Evolutionary conservation across 805 yeast species (phyloP).

Genomic region (Candida arabinofermentans): DNA sequence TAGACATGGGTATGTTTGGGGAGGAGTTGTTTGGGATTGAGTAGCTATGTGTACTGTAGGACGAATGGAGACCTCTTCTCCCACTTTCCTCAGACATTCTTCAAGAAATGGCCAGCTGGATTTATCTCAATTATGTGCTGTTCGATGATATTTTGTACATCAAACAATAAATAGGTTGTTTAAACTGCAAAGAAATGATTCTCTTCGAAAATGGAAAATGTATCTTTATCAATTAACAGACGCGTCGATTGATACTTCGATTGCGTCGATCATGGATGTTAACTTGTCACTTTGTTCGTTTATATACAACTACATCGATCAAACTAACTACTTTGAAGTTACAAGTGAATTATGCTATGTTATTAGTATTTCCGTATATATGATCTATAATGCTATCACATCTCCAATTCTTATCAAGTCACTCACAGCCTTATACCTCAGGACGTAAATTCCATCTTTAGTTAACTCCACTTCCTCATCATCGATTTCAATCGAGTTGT

Average conservation of each 20-base stretch:
- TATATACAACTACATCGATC: not conserved
- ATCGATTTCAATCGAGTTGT: slow-evolving; percentile 38
- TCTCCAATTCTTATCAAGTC: slow-evolving; percentile 37
- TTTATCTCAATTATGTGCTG: no score
- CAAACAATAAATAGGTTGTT: no score
- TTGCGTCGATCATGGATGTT: no score
- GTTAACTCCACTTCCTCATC: slow-evolving; percentile 55
- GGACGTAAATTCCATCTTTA: slow-evolving; percentile 67
- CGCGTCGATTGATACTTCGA: no score
- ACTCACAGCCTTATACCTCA: slow-evolving; percentile 57
- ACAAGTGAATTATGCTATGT: no score
- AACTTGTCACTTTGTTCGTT: no score
- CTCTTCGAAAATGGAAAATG: no score
- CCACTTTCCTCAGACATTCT: slow-evolving; percentile 5
- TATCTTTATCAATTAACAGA: no score
- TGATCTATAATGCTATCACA: slow-evolving; percentile 37
- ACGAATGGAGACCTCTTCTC: not conserved
- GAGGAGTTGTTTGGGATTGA: slow-evolving; percentile 5
- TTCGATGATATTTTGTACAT: no score
- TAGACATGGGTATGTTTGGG: slow-evolving; percentile 3
- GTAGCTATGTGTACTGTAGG: not conserved
- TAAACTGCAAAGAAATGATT: no score
- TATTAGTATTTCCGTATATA: not conserved
- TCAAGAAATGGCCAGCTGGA: no score
- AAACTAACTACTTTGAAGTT: not conserved